Conservation (phyloP, 2,329 filamentous ascomycete genomes). For the Endoconidiophora laricicola region DNA sequence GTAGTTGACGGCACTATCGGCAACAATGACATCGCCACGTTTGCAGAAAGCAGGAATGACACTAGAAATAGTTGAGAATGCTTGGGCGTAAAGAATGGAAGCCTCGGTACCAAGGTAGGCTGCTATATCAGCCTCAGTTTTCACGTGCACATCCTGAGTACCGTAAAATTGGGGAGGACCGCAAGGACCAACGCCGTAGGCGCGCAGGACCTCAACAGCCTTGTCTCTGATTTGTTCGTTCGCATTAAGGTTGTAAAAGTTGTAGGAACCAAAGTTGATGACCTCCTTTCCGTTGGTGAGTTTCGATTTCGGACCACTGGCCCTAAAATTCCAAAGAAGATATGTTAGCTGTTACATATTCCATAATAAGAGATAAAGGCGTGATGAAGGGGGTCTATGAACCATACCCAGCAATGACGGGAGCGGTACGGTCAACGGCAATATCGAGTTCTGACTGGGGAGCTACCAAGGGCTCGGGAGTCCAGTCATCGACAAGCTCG, state of each 20-base stretch:
- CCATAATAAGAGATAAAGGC: background rate
- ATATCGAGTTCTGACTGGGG: slow-evolving; percentile 60
- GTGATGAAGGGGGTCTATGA: no score
- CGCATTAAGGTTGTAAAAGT: slow-evolving; percentile 92
- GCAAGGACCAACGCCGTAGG: slow-evolving; percentile 91
- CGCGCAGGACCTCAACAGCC: slow-evolving; percentile 81
- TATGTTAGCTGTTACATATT: background rate
- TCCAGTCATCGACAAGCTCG: slow-evolving; percentile 92
- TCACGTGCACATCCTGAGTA: slow-evolving; percentile 95
- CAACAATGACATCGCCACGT: slow-evolving; percentile 90
- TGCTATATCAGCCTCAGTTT: slow-evolving; percentile 86
- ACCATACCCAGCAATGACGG: slow-evolving; percentile 66
- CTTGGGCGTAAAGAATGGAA: slow-evolving; percentile 90
- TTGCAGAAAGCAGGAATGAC: slow-evolving; percentile 96
- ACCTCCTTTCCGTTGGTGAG: slow-evolving; percentile 79
- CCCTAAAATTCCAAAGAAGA: slow-evolving; percentile 34
- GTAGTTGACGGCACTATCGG: slow-evolving; percentile 84
- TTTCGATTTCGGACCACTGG: slow-evolving; percentile 80
- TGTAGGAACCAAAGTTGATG: slow-evolving; percentile 84
- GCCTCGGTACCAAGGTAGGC: slow-evolving; percentile 72
- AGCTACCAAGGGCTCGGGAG: slow-evolving; percentile 75
- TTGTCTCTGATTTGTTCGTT: slow-evolving; percentile 91
- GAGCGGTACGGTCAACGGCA: slow-evolving; percentile 65
- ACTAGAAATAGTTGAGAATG: slow-evolving; percentile 91
- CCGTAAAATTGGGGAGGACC: slow-evolving; percentile 96